Evolutionary conservation across 2,329 filamentous ascomycete species (phyloP).

Genomic region (Cercospora janseana): DNA sequence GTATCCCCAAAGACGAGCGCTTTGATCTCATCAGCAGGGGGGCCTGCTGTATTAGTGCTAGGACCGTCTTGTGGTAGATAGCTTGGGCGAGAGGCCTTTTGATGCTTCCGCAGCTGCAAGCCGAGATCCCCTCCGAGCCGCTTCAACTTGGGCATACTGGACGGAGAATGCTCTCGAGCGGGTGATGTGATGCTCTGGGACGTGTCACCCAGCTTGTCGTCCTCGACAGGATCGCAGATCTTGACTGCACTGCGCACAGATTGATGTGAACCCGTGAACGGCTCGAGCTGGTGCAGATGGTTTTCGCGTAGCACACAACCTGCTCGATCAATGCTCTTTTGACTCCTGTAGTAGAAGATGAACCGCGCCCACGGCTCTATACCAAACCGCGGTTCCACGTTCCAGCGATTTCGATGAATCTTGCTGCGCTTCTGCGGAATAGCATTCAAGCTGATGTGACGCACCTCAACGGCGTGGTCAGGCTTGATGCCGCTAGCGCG

Average conservation of each 20-base stretch:
- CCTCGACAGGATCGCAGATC: neutral
- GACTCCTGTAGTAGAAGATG: constrained; percentile 44
- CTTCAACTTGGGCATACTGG: neutral
- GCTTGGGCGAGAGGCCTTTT: too few species aligned
- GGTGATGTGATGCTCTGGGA: neutral
- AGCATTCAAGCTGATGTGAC: constrained; percentile 12
- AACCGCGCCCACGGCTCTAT: constrained; percentile 42
- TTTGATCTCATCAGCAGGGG: too few species aligned
- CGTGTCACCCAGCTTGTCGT: neutral
- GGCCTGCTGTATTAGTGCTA: too few species aligned
- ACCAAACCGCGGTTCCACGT: constrained; percentile 34
- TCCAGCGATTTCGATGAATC: constrained; percentile 24
- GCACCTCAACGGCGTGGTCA: constrained; percentile 25
- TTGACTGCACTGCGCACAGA: neutral
- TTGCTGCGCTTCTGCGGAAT: constrained; percentile 17
- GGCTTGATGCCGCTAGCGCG: constrained; percentile 28
- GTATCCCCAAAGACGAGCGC: too few species aligned
- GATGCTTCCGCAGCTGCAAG: neutral
- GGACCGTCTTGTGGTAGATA: too few species aligned
- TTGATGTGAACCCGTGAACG: neutral
- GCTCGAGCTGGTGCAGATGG: constrained; percentile 19
- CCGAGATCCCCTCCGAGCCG: constrained; percentile 1
- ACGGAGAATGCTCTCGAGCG: neutral
- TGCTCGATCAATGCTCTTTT: constrained; percentile 28
- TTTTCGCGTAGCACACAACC: constrained; percentile 21